Conservation (phyloP, 2,329 filamentous ascomycete species). For the Ascosphaera apis region DNA sequence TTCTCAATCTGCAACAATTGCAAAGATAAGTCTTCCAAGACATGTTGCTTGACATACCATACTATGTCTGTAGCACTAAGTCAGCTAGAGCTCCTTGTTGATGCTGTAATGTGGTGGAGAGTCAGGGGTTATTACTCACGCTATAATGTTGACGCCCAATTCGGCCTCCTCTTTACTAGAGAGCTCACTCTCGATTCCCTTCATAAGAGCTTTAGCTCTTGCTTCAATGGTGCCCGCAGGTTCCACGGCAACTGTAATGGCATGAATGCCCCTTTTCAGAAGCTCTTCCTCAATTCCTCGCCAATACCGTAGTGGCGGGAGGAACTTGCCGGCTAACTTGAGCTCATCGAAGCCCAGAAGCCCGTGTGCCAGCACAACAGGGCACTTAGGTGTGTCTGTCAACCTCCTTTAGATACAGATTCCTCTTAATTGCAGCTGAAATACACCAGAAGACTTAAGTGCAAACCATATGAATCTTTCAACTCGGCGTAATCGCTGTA, state of each 20-base stretch:
- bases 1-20: too few relatives aligned
- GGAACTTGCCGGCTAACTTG: constrained; percentile 26
- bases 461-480: constrained; percentile 31
- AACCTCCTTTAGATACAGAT: background rate
- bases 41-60: constrained; percentile 17
- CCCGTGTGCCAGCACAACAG: constrained; percentile 41
- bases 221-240: constrained; percentile 35
- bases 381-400: constrained; percentile 26
- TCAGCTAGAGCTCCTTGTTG: constrained; percentile 4
- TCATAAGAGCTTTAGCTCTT: constrained; percentile 29
- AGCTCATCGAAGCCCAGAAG: constrained; percentile 42
- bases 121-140: constrained; percentile 27
- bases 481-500: constrained; percentile 39
- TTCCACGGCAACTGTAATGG: constrained; percentile 37
- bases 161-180: constrained; percentile 19
- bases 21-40: background rate
- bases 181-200: constrained; percentile 29
- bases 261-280: constrained; percentile 31
- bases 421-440: background rate
- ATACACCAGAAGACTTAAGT: background rate
- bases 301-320: constrained; percentile 41
- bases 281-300: constrained; percentile 38
- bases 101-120: too few relatives aligned
- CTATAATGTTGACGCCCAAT: constrained; percentile 37
- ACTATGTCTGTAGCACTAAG: constrained; percentile 17